Conservation (phyloP, 2,329 filamentous ascomycete genomes). For the Sclerotinia sclerotiorum region DNA sequence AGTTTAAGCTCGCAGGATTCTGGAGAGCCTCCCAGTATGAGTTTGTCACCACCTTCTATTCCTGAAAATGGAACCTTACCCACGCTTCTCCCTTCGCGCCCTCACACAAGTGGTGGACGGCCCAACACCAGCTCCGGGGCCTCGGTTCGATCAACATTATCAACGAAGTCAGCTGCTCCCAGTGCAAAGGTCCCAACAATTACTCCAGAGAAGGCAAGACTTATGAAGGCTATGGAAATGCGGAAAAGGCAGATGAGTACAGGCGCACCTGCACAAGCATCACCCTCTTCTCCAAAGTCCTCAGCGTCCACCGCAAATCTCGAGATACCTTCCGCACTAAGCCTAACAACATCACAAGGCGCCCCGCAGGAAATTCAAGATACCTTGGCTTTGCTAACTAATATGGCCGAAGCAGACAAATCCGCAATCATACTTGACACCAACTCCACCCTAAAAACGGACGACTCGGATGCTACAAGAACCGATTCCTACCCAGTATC, state of each 20-base stretch:
- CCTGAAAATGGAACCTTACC: constrained; percentile 26
- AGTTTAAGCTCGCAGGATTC: constrained; percentile 44
- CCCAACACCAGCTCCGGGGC: constrained; percentile 39
- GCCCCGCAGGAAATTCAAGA: constrained; percentile 33
- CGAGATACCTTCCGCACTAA: constrained; percentile 17
- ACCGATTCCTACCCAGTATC: constrained; percentile 60
- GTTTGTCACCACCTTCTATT: constrained; percentile 35
- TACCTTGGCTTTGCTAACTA: constrained; percentile 33
- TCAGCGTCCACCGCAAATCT: constrained; percentile 21
- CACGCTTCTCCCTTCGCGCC: constrained; percentile 34
- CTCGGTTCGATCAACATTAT: constrained; percentile 31
- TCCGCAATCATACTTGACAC: constrained; percentile 55
- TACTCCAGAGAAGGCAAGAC: constrained; percentile 82
- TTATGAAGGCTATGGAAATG: constrained; percentile 93
- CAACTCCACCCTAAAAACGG: constrained; percentile 42
- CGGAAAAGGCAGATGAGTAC: constrained; percentile 73
- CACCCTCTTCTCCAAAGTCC: constrained; percentile 20
- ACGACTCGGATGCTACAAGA: constrained; percentile 43
- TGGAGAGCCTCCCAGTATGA: constrained; percentile 36
- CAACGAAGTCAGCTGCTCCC: constrained; percentile 27
- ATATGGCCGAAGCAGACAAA: constrained; percentile 47
- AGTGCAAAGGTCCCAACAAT: constrained; percentile 51
- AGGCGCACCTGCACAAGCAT: constrained; percentile 17
- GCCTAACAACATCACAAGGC: constrained; percentile 16
- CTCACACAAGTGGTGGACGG: constrained; percentile 40